phyloP scores from a whole-genome alignment of 139 green algal species.

The Asterochloris erici region DNA sequence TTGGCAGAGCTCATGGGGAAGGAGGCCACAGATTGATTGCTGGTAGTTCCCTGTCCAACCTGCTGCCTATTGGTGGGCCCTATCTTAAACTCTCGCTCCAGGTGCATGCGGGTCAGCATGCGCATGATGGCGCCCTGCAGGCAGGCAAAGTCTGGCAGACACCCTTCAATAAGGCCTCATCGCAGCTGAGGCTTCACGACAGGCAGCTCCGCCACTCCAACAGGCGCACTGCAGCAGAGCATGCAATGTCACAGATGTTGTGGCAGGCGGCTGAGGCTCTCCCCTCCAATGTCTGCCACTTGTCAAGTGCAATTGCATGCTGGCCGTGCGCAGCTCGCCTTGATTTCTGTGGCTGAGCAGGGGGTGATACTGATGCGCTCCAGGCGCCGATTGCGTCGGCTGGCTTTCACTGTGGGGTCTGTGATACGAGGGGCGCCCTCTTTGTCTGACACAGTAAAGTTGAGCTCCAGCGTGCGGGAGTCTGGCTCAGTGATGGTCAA shows the following conservation, averaged over 20 bases:
- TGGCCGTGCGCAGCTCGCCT: conserved; percentile 2
- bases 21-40: neutral
- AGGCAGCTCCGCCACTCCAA: too few species aligned
- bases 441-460: conserved; percentile 28
- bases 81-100: conserved; percentile 38
- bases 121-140: conserved; percentile 38
- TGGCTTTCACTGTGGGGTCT: neutral
- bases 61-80: neutral
- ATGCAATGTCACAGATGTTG: neutral
- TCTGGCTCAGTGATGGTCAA: conserved; percentile 34
- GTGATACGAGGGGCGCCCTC: conserved; percentile 5
- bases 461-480: conserved; percentile 27
- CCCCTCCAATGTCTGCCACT: neutral
- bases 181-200: too few species aligned
- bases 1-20: too few species aligned
- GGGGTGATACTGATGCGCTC: conserved; percentile 23
- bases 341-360: conserved; percentile 40
- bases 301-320: neutral
- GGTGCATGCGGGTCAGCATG: conserved; percentile 39
- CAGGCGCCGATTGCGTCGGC: conserved; percentile 5
- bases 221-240: neutral
- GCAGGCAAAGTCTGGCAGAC: neutral
- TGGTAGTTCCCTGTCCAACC: neutral
- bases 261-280: neutral
- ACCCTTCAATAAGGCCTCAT: neutral